Base-by-base conservation (phyloP, 2,329 filamentous ascomycete species). In the Tricladium varicosporioides region DNA sequence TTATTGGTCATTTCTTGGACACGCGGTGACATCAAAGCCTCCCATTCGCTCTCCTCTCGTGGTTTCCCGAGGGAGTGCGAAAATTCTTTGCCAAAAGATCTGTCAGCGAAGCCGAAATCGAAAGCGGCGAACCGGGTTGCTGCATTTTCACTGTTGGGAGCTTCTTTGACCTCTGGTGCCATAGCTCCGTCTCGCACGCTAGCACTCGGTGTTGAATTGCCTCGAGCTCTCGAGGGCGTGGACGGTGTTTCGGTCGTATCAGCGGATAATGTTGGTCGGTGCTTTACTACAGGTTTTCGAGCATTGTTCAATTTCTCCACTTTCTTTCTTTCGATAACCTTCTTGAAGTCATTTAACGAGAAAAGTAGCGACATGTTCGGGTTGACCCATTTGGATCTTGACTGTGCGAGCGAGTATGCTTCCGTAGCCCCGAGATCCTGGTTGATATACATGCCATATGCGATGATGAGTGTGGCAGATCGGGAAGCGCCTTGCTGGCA, bases 311-410 rank as follows among this genome's bases (percentile, higher is more conserved):
- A 60, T 50, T 65, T 67, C 72, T 74, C 66, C 3, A 73, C 59
- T 62, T 75, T 80, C 70, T 76, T 82, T 67, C 78, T 80, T 1
- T 78, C 73, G 2, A 87, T 71, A 49, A 86, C 78, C 67, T 87
- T 87, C 64, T 87, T 84, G 69, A 92, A 93, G 67, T 93, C 89
- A 70, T 92, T 89, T 48, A 95, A 76, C 64, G 91, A 92, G 78
- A 94, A 94, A 80, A 95, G 92, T 63, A 95, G 78, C 64, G 90
- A 90, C 91, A 95, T 95, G 72, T 95, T 95, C 0, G 90, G 90
- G 57, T 90, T 92, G 65, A 95, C 93, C 90, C 91, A 95, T 68
- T 81, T 85, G 72, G 90, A 94, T 74, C 88, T 88, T 53, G 83
- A 80, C 73, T 95, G 91, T 2, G 91, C 89, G 2, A 86, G 82